Base-by-base conservation (phyloP, 768 basidiomycete species). In the Russula foetens region DNA sequence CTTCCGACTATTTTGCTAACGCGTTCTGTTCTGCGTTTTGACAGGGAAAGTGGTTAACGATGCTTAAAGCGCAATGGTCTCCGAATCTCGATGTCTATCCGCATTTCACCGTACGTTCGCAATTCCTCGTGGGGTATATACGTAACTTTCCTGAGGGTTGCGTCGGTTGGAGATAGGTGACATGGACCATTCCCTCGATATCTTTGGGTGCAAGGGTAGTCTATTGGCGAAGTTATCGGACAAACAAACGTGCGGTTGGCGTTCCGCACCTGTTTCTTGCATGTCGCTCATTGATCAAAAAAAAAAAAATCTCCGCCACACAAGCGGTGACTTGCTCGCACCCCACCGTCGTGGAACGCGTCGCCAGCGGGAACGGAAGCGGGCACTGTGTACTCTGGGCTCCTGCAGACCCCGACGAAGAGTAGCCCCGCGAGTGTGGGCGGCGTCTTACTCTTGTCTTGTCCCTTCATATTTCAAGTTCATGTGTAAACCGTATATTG, bases 261-360 rank as follows among this genome's bases (percentile, higher is more conserved):
- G 44, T 12, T 23, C n/a, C 21, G 3, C 35, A 8, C 21, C 9
- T 19, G 50, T 8, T 19, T 17, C n/a, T 28, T 26, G 11, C n/a
- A 41, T 23, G 7, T 51, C n/a, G 44, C 56, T 51, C 41, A 59
- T 29, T 21, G 9, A 38, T 31, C 31, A n/a, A n/a, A n/a, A n/a
- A n/a, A n/a, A 15, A 24, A 62, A 91, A 88, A 64, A 85, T 92
- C 61, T 82, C 86, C 23, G 90, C 91, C 1, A 85, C 86, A 4
- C 91, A 92, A 72, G 90, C 91, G n/a, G 91, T 92, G n/a, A 90
- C 91, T 7, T 88, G 86, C 66, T 90, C 88, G 15, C 91, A 92
- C 70, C 90, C 91, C 0, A 84, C 69, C 57, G 73, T 89, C 23
- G 77, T 89, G 2, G 89, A 88, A 67, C 80, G 91, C 28, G 86